Evolutionary conservation across 2,329 filamentous ascomycete genomes (phyloP), one percentile per base, ranked within the genome.

Genomic region (Aureobasidium sp.): DNA sequence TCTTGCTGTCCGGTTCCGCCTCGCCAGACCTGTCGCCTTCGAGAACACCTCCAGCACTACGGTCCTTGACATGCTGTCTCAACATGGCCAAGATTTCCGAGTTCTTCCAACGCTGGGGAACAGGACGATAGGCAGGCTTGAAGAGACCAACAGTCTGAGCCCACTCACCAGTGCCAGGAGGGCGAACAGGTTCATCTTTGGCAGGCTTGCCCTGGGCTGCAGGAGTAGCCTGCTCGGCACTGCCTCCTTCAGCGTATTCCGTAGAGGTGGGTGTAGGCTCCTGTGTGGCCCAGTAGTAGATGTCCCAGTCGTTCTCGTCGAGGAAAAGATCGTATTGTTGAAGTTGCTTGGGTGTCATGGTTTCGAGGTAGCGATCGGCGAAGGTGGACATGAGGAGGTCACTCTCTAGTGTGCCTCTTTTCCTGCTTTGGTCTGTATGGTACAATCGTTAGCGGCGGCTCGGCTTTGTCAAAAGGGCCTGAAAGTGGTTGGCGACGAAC

Each of bases 251-350:
- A 5, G 81, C 80, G 50, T 79, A 79, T 62, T 84, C 79, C 59
- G 79, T 74, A 37, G 84, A 81, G n/a, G 82, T 82, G 1, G 80
- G 77, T 5, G 82, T 77, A 13, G 87, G 81, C 68, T 91, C 86
- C 76, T 99, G 94, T 16, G 94, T 99, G 3, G 90, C 91, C 94
- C 94, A 99, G 82, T 99, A 99, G 81, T 99, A 99, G 64, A 99
- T 97, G 74, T 99, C 94, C 94, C 94, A 99, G 79, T 99, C 94
- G 76, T 99, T 99, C 78, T 99, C 94, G 76, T 99, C 94, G 30
- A 65, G 64, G 62, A 65, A 65, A 59, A 61, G 54, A 30, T 65
- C 64, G 77, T 64, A 72, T 82, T 75, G 70, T 66, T 74, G 65
- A 74, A 74, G 42, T 73, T 65, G 59, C 41, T 65, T 61, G 68